Percentiles rank a stretch among this genome's conserved stretches.
These are phyloP conservation scores for Phylloboletellus chloephorus DNA, from an alignment of 1,284 basidiomycete species.

Conservation along the genomic window DNA sequence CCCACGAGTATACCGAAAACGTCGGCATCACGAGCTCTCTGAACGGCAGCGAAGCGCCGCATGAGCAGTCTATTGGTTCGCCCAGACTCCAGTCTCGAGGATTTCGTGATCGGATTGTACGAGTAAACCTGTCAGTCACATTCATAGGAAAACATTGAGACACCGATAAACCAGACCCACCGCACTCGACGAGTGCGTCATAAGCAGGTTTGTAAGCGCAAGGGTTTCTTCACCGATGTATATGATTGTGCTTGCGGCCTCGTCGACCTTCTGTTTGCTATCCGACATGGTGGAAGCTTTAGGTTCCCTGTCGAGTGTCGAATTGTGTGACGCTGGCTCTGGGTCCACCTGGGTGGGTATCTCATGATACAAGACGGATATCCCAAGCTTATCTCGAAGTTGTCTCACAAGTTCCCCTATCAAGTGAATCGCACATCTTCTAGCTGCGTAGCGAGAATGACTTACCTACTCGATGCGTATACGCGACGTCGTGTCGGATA, in stretches of 20 bases:
- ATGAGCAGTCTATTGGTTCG: constrained; percentile 84
- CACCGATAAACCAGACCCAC: constrained; percentile 19
- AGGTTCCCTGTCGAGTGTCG: not conserved
- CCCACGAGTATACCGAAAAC: constrained; percentile 95
- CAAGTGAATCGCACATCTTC: not conserved
- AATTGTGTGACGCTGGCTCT: not conserved
- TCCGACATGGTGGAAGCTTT: not conserved
- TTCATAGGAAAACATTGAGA: not conserved
- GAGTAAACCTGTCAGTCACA: constrained; percentile 53
- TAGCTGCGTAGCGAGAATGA: not conserved
- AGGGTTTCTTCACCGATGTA: constrained; percentile 86
- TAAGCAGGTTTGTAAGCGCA: constrained; percentile 79
- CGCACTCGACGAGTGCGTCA: constrained; percentile 57
- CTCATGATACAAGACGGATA: constrained; percentile 19
- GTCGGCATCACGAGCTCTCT: constrained; percentile 87
- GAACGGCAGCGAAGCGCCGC: constrained; percentile 84
- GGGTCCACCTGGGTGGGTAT: constrained; percentile 20
- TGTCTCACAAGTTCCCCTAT: constrained; percentile 36
- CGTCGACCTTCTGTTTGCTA: constrained; percentile 1
- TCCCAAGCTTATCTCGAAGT: constrained; percentile 24
- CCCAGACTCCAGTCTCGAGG: constrained; percentile 53
- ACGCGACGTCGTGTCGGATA: constrained; percentile 78
- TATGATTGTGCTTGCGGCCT: constrained; percentile 43
- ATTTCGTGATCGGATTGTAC: constrained; percentile 61
- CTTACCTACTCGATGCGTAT: constrained; percentile 65